Base-by-base conservation (phyloP, 768 basidiomycete species). In the Crucibulum laeve region DNA sequence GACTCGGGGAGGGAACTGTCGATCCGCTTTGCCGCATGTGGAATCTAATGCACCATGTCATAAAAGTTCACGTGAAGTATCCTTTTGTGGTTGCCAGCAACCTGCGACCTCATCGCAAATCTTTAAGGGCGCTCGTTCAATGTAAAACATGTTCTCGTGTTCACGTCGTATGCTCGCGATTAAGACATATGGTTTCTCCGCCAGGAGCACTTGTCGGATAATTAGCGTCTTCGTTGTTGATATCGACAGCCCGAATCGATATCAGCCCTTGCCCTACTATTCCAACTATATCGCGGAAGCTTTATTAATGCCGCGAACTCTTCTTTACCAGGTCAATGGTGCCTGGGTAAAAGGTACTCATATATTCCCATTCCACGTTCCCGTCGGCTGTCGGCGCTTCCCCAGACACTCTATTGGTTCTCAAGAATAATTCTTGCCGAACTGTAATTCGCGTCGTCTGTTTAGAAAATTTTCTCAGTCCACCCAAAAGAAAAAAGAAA, bases 21-120 rank as follows among this genome's bases (percentile, higher is more conserved):
- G 55, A 64, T 62, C 65, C 64, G 60, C 58, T 56, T 60, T 62
- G 51, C 62, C 62, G 56, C 56, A 61, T 67, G 51, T 39, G 53
- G 59, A 48, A 56, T 50, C 55, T 47, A 54, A 48, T 53, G 54
- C 49, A 57, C 48, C 56, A 50, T 57, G 57, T 54, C 55, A n/a
- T n/a, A n/a, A 57, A 36, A 45, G 45, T 62, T 59, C 56, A 58
- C 60, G 57, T 62, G 59, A 44, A 52, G 53, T 45, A 40, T 50
- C 52, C 49, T 46, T 49, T 54, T 53, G 50, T 50, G 49, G 35
- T 36, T 42, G 39, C 48, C 37, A 48, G 28, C 7, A n/a, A 30
- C 28, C 28, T n/a, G n/a, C 28, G 28, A n/a, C 28, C 28, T 30
- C 28, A 30, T 30, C 7, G n/a, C 7, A 30, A 30, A 7, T 30